These are phyloP conservation scores for Phytophthora melonis DNA, from an alignment of 352 stramenopile species.

Conservation along the genomic window DNA sequence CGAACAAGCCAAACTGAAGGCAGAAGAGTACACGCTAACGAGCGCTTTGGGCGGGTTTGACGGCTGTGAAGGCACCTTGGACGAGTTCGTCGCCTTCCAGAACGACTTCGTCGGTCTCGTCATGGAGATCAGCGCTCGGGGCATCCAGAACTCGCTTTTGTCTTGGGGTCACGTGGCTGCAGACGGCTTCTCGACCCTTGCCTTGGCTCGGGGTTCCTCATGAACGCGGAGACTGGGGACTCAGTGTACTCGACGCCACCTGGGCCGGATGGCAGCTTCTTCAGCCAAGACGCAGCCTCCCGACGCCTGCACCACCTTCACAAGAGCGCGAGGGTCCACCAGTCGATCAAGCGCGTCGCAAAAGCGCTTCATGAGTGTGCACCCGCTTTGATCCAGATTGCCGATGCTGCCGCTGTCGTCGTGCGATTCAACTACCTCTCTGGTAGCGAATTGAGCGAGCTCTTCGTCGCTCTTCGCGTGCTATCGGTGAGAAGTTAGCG, in stretches of 20 bases:
- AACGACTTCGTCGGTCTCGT: constrained; percentile 42
- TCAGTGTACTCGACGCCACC: constrained; percentile 32
- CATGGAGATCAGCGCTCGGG: constrained; percentile 37
- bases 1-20: constrained; percentile 43
- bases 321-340: constrained; percentile 27
- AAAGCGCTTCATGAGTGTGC: constrained; percentile 45
- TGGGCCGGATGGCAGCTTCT: constrained; percentile 5
- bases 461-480: constrained; percentile 52
- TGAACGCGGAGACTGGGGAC: constrained; percentile 48
- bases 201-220: constrained; percentile 42
- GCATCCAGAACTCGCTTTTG: constrained; percentile 27
- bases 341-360: constrained; percentile 33
- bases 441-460: constrained; percentile 7
- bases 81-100: constrained; percentile 58
- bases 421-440: constrained; percentile 25
- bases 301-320: constrained; percentile 23
- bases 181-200: constrained; percentile 5
- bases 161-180: constrained; percentile 21
- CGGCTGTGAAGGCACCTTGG: constrained; percentile 40
- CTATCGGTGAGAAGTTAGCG: constrained; percentile 37
- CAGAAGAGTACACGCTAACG: constrained; percentile 63
- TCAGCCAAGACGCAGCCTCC: constrained; percentile 18
- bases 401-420: constrained; percentile 19
- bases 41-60: constrained; percentile 46
- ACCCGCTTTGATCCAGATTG: constrained; percentile 28